Evolutionary conservation across 441 rosid genomes (phyloP).

Genomic region (Flueggea neowawraea): DNA sequence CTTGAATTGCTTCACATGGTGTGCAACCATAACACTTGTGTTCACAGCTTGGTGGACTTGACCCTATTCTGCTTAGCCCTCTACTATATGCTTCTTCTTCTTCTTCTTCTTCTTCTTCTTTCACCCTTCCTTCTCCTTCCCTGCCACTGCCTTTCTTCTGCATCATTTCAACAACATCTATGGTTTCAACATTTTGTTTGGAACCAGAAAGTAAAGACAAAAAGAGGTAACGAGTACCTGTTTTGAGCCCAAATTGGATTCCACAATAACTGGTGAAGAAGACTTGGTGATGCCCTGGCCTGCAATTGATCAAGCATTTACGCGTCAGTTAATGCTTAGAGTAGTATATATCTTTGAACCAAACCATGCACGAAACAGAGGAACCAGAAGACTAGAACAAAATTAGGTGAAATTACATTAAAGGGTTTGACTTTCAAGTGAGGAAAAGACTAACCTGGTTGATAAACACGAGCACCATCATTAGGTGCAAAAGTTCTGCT

Average conservation of each 20-base stretch:
- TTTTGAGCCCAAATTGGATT: conserved; percentile 11
- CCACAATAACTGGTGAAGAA: conserved; percentile 10
- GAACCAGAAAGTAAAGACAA: not conserved
- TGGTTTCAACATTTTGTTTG: conserved; percentile 3
- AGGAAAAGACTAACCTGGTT: conserved; percentile 28
- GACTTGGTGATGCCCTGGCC: conserved; percentile 17
- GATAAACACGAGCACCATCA: conserved; percentile 22
- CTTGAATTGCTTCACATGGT: conserved; percentile 66
- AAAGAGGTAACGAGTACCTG: conserved; percentile 8
- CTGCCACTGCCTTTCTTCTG: not conserved
- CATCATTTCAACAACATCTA: no score
- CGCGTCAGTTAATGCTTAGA: not conserved
- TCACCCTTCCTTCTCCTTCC: not conserved
- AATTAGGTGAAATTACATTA: not conserved
- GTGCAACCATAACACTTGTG: conserved; percentile 64
- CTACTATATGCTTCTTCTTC: conserved; percentile 6
- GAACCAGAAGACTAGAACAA: no score
- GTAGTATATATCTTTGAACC: not conserved
- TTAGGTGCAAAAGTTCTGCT: conserved; percentile 41
- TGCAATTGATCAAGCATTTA: conserved; percentile 8
- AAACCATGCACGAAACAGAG: no score
- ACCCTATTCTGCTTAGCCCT: conserved; percentile 44
- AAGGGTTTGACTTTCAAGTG: not conserved
- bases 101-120: no score
- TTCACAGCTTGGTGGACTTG: conserved; percentile 70